Evolutionary conservation across 345 rosid genomes (phyloP).

Genomic region (Odontarrhena argentea): DNA sequence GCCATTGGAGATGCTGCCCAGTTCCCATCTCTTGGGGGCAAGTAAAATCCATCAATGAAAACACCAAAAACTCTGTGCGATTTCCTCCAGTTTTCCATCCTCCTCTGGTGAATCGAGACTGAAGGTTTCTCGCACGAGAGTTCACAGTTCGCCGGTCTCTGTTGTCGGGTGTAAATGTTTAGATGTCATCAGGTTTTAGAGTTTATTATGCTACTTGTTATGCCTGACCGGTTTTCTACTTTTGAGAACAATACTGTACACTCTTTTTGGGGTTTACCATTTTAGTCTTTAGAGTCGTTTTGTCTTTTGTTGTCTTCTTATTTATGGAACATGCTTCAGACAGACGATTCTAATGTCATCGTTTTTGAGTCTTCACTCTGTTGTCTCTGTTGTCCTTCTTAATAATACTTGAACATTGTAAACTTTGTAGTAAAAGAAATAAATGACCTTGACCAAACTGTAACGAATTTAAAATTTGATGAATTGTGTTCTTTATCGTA

Average conservation of each 20-base stretch:
- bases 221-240: slow-evolving; percentile 28
- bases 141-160: slow-evolving; percentile 20
- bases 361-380: slow-evolving; percentile 19
- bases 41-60: slow-evolving; percentile 48
- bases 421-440: no score
- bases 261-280: slow-evolving; percentile 17
- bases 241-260: slow-evolving; percentile 13
- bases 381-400: neutral
- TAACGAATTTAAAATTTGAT: no score
- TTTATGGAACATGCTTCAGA: slow-evolving; percentile 29
- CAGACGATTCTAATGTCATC: slow-evolving; percentile 18
- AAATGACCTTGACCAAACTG: no score
- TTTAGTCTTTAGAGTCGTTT: slow-evolving; percentile 26
- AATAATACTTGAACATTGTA: no score
- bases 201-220: slow-evolving; percentile 29
- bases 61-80: slow-evolving; percentile 6
- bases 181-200: slow-evolving; percentile 39
- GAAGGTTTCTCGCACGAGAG: slow-evolving; percentile 1
- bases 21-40: slow-evolving; percentile 92
- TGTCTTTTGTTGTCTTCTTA: slow-evolving; percentile 23
- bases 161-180: slow-evolving; percentile 41
- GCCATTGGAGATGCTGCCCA: slow-evolving; percentile 76
- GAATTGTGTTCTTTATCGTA: no score
- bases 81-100: slow-evolving; percentile 8
- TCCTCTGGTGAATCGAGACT: slow-evolving; percentile 10